Evolutionary conservation across 208 protist species (phyloP), one percentile per base, ranked within the genome.

Genomic region (Leishmania turanica): DNA sequence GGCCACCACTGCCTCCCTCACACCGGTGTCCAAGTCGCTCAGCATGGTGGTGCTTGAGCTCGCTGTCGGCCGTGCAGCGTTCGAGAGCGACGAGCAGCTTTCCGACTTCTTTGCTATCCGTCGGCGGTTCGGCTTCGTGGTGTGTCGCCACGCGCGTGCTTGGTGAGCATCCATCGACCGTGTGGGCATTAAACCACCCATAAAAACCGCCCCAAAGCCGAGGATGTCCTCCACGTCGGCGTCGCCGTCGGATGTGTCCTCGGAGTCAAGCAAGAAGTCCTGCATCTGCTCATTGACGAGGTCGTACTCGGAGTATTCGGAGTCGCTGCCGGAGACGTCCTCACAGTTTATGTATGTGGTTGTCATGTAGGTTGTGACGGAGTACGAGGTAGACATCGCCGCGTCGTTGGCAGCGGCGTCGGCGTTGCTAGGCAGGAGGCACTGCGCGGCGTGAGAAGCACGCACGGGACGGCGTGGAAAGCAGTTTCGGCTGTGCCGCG

Each of bases 211-310:
- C 15, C 53, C 60, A 8, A 78, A 13, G 6, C 68, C 65, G 40
- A 85, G 45, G 45, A 78, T 45, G 31, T 87, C 81, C 45, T 84
- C 79, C 49, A 27, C 84, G 31, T 81, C 72, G n/a, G 74, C 77
- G 49, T 83, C 81, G 3, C 79, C 85, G 8, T 82, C 82, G 7
- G 70, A 80, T 8, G 86, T 84, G 65, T 92, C 81, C 27, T 81
- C 75, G 34, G 84, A 89, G 56, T 88, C 89, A 4, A 96, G 74
- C 34, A 96, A 65, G 49, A 89, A 89, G 19, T 91, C 85, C 77
- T 96, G 89, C 83, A 96, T 95, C 42, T 83, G 81, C 64, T 95
- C 92, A 56, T 95, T 95, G 17, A 95, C 76, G 21, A 93, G 80
- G 62, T 95, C 89, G 84, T 87, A 92, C 49, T 93, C 90, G 34